Base-by-base conservation (phyloP, 2,329 filamentous ascomycete species). In the Fusarium paranaense region DNA sequence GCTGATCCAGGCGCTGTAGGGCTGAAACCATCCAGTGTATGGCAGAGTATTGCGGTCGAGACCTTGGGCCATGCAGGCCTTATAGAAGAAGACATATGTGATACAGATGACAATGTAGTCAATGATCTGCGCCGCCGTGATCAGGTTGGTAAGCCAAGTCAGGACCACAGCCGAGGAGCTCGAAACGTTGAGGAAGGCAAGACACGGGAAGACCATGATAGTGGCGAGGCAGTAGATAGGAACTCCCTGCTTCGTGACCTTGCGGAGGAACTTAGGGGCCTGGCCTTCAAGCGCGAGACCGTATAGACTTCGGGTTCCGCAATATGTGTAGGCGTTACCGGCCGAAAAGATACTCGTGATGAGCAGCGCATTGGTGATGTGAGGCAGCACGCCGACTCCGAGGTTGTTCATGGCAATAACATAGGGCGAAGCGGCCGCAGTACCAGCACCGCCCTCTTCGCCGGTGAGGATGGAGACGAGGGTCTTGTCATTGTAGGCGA, bases 401-500 rank as follows among this genome's bases (percentile, higher is more conserved):
- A 90, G 71, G 75, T 88, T 88, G 61, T 84, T 81, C 87, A 90
- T 90, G 50, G 89, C 89, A 74, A 91, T 90, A 62, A 90, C 89
- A 72, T 90, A 91, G 1, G 89, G 89, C 33, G 89, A 91, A 1
- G 88, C 87, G 8, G 87, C 86, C 6, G 88, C 89, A 14, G 84
- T 87, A 11, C 76, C 74, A 5, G 75, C 78, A 6, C 87, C 70
- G 2, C 38, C 35, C 8, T 63, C 60, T 10, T 37, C 16, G 16
- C 66, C 69, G 9, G 64, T 66, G 4, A 86, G 81, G 66, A 90
- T 88, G 1, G 90, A 89, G 8, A 33, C 64, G 66, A 94, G 83
- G 14, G 86, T 87, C 1, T 84, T 76, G 75, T 93, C 90, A 66
- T 93, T 88, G 78, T 90, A 90, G 2, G 92, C 86, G 58, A 94